Evolutionary conservation across 352 stramenopile species (phyloP).

Genomic region (Globisporangium parvum): DNA sequence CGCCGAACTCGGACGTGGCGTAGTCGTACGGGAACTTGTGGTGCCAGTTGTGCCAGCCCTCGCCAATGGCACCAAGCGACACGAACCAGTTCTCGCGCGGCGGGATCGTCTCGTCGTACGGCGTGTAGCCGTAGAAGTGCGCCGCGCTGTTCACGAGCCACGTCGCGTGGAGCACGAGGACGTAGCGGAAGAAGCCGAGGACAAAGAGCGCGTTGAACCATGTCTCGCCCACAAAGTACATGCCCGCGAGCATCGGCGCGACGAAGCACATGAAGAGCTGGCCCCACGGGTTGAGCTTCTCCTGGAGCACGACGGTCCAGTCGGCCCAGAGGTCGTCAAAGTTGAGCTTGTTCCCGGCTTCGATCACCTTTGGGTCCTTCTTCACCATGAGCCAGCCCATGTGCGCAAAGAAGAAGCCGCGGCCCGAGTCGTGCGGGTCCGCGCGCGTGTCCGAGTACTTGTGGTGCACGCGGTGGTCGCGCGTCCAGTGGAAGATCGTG

Average conservation of each 20-base stretch:
- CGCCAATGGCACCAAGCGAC: constrained; percentile 92
- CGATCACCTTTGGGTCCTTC: constrained; percentile 92
- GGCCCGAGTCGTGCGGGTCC: constrained; percentile 93
- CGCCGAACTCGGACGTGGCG: constrained; percentile 95
- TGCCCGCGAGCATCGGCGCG: constrained; percentile 89
- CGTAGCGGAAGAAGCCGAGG: constrained; percentile 93
- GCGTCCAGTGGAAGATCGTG: constrained; percentile 97
- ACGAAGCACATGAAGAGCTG: constrained; percentile 98
- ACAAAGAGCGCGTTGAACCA: constrained; percentile 97
- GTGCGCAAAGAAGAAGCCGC: constrained; percentile 99
- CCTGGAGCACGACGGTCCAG: constrained; percentile 93
- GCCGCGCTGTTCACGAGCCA: constrained; percentile 99
- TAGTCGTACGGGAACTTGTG: constrained; percentile 99
- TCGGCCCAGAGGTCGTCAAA: constrained; percentile 96
- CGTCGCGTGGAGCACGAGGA: constrained; percentile 94
- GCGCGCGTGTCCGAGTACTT: constrained; percentile 96
- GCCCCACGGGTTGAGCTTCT: constrained; percentile 97
- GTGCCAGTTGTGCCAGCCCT: constrained; percentile 99
- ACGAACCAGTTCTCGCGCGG: constrained; percentile 97
- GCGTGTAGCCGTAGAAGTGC: constrained; percentile 97
- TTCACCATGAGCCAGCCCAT: constrained; percentile 99
- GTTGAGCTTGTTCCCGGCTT: constrained; percentile 91
- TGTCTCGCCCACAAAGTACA: constrained; percentile 85
- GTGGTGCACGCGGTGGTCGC: constrained; percentile 98
- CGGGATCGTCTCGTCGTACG: constrained; percentile 92